Evolutionary conservation across 2,329 filamentous ascomycete species (phyloP).

Genomic region (Exserohilum turcica): DNA sequence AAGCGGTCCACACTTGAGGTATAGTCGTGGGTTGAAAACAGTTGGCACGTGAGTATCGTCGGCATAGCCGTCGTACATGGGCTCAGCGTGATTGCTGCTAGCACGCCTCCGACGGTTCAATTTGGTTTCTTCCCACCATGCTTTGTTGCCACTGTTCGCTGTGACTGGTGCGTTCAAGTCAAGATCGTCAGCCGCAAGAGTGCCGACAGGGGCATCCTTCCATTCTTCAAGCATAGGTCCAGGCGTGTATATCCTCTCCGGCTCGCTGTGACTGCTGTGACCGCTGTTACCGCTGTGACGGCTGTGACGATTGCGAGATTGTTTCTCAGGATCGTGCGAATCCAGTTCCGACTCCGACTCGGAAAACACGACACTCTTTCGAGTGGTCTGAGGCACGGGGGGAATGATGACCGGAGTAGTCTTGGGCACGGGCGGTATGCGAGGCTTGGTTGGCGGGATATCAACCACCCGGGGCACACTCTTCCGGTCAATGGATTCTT

Average conservation of each 20-base stretch:
- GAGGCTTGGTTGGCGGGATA: conserved; percentile 28
- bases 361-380: conserved; percentile 51
- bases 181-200: conserved; percentile 51
- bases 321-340: conserved; percentile 31
- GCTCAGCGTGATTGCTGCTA: conserved; percentile 36
- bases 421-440: conserved; percentile 29
- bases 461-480: conserved; percentile 40
- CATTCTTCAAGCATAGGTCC: conserved; percentile 65
- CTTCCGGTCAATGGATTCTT: conserved; percentile 46
- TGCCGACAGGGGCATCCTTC: conserved; percentile 49
- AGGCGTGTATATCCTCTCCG: conserved; percentile 60
- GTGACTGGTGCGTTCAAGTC: conserved; percentile 45
- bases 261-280: conserved; percentile 49
- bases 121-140: conserved; percentile 77
- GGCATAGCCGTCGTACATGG: conserved; percentile 69
- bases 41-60: conserved; percentile 69
- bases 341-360: conserved; percentile 31
- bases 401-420: conserved; percentile 16
- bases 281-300: no score
- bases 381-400: conserved; percentile 38
- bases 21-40: conserved; percentile 80
- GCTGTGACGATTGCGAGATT: conserved; percentile 39
- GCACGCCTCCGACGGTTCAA: conserved; percentile 50
- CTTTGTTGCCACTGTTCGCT: conserved; percentile 42
- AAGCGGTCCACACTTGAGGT: conserved; percentile 87